Evolutionary conservation across 176 grass and related monocot species (phyloP).

Genomic region (Oryza meridionalis): DNA sequence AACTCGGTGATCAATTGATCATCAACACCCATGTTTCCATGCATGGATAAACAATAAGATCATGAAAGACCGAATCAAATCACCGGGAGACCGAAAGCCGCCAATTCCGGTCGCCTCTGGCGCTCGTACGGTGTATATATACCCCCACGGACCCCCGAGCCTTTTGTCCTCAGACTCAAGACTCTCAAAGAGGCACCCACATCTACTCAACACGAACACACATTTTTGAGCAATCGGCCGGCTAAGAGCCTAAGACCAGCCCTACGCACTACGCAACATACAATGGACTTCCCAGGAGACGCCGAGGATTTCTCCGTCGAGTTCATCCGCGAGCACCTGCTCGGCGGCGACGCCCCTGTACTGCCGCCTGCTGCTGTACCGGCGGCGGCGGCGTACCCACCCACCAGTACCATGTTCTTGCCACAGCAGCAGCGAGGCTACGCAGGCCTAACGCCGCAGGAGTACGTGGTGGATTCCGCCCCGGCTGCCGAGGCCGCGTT

Average conservation of each 20-base stretch:
- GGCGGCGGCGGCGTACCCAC: neutral
- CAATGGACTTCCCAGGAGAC: slow-evolving; percentile 56
- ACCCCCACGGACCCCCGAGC: neutral
- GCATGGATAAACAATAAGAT: neutral
- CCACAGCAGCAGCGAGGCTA: slow-evolving; percentile 11
- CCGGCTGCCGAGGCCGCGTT: slow-evolving; percentile 1
- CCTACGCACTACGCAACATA: neutral
- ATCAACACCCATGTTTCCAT: neutral
- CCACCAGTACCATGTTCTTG: slow-evolving; percentile 30
- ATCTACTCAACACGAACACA: neutral
- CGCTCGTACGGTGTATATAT: neutral
- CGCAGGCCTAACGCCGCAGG: neutral
- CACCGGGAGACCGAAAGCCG: neutral
- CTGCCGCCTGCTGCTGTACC: neutral
- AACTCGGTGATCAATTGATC: neutral
- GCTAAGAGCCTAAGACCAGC: neutral
- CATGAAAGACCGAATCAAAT: neutral
- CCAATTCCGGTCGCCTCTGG: too few species aligned
- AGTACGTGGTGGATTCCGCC: slow-evolving; percentile 11
- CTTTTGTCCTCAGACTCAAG: neutral
- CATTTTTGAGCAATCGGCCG: neutral
- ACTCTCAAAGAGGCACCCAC: too few species aligned
- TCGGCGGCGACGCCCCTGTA: slow-evolving; percentile 19
- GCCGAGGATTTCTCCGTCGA: slow-evolving; percentile 44
- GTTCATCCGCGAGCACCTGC: slow-evolving; percentile 59